Evolutionary conservation across 331 rosid genomes (phyloP), one percentile per base, ranked within the genome.

Genomic region (Dryas integrifolia): DNA sequence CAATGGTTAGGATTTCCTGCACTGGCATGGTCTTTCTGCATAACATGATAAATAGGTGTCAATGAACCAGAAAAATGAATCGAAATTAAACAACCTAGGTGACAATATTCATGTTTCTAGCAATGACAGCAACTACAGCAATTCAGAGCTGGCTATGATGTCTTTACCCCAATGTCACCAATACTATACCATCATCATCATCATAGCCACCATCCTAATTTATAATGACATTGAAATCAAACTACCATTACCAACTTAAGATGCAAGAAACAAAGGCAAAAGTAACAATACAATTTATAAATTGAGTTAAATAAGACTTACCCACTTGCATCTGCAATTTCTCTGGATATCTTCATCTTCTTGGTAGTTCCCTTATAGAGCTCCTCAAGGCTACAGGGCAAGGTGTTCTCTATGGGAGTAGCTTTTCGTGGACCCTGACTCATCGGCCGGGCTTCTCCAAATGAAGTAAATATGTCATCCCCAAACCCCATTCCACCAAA

Each of bases 321-420:
- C 98, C 98, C 96, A 73, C 92, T 92, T 4, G 89, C 86, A 69
- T 83, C 86, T 13, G 77, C 73, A 76, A 89, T 76, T 81, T 84
- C 92, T 74, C 98, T 86, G 9, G 95, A 88, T 69, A 92, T 88
- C 85, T 88, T 92, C 98, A 92, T 88, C 96, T 86, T 92, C 79
- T 85, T 92, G 72, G 92, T 85, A 64, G 87, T 86, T 3, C 97
- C 97, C 72, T 80, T 89, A 7, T 88, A 92, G 52, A 92, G 95
- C 70, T 92, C 96, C 85, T 92, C 98, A 72, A 92, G 92, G 86
- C 85, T 89, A 80, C 97, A 91, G 1, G 89, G 86, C 53, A 91
- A 57, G 21, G 76, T 77, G 1, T 38, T 87, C 79, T 91, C 92
- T 8, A 89, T 84, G 0, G 92, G 85, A 60, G 86, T 47, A 6